A percentile compares a stretch with the other conserved stretches of the same genome.
Conservation (phyloP, 371 early-diverging fungal species). For the Lichtheimia ramosa region DNA sequence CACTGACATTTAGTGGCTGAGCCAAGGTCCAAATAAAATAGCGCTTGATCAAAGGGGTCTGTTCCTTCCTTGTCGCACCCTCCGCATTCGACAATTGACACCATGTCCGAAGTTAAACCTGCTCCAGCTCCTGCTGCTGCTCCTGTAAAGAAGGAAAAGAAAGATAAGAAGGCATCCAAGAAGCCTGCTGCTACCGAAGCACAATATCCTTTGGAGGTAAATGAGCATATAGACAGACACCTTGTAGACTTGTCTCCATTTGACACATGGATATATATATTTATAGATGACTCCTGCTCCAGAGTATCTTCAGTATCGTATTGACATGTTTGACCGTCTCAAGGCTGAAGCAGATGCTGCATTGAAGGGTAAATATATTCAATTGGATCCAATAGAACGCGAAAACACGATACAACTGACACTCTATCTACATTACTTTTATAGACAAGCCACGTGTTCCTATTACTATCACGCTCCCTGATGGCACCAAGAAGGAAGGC, state of each 20-base stretch:
- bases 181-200: slow-evolving; percentile 52
- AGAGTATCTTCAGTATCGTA: slow-evolving; percentile 86
- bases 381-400: slow-evolving; percentile 3
- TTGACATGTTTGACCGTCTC: slow-evolving; percentile 89
- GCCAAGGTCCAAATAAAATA: background rate
- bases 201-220: slow-evolving; percentile 62
- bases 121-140: slow-evolving; percentile 1
- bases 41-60: too few relatives aligned
- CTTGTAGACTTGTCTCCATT: background rate
- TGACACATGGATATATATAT: background rate
- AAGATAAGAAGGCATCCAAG: slow-evolving; percentile 44
- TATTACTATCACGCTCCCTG: slow-evolving; percentile 91
- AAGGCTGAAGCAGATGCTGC: slow-evolving; percentile 79
- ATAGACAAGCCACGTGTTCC: slow-evolving; percentile 80
- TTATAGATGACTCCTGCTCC: slow-evolving; percentile 67
- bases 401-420: slow-evolving; percentile 1
- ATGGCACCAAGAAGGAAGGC: slow-evolving; percentile 84
- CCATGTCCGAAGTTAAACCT: background rate
- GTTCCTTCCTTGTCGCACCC: too few relatives aligned
- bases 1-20: background rate
- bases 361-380: slow-evolving; percentile 67
- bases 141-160: slow-evolving; percentile 12
- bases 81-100: too few relatives aligned
- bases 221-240: background rate
- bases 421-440: background rate